Evolutionary conservation across 345 rosid genomes (phyloP).

Genomic region (Citrus cavaleriei): DNA sequence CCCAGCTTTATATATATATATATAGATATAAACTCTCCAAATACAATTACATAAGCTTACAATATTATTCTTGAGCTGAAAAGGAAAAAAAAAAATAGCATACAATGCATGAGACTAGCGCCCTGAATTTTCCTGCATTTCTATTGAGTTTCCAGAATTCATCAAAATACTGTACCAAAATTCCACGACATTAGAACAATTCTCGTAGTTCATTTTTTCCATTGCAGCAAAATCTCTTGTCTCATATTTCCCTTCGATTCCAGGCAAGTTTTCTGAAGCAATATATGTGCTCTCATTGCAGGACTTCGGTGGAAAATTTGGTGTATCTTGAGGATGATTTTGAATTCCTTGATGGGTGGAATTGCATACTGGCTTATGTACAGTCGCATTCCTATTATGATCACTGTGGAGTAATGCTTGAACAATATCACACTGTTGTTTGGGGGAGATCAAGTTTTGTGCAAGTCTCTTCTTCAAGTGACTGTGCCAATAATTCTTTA

Average conservation of each 20-base stretch:
- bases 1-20: too few relatives aligned
- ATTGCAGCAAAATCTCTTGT: neutral
- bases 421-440: neutral
- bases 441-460: neutral
- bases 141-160: slow-evolving; percentile 14
- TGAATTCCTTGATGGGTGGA: neutral
- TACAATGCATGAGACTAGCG: too few relatives aligned
- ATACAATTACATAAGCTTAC: neutral
- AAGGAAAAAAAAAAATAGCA: neutral
- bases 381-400: neutral
- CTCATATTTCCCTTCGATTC: neutral
- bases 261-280: neutral
- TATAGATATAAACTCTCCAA: neutral
- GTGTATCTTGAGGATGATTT: neutral
- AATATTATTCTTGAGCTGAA: neutral
- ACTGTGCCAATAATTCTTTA: slow-evolving; percentile 34
- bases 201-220: neutral
- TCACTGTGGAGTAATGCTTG: neutral
- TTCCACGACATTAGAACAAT: neutral
- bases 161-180: slow-evolving; percentile 21
- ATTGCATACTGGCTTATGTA: neutral
- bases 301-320: neutral
- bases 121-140: neutral
- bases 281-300: neutral
- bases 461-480: slow-evolving; percentile 27